Percentiles rank a stretch among this genome's conserved stretches.
phyloP scores from a whole-genome alignment of 2,329 filamentous ascomycete genomes.

The Aspergillus caelatus region DNA sequence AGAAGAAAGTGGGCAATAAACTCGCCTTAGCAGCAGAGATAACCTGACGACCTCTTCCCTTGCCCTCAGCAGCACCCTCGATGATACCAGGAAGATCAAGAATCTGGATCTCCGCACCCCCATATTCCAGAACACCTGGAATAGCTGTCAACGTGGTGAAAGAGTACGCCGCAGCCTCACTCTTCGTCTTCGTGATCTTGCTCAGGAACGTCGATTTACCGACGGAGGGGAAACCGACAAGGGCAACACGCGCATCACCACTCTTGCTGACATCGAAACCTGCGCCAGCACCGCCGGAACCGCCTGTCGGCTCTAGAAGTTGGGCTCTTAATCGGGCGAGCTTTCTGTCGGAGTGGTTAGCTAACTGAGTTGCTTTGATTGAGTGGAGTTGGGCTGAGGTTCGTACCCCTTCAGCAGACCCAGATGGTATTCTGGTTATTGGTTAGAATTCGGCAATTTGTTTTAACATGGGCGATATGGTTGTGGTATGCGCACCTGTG shows the following conservation, averaged over 20 bases:
- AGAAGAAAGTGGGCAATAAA: neutral
- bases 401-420: slow-evolving; percentile 90
- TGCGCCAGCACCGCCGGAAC: slow-evolving; percentile 75
- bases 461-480: neutral
- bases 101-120: slow-evolving; percentile 95
- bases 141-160: slow-evolving; percentile 98
- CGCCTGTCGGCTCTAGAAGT: slow-evolving; percentile 84
- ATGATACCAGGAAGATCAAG: slow-evolving; percentile 98
- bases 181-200: slow-evolving; percentile 97
- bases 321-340: slow-evolving; percentile 93
- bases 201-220: slow-evolving; percentile 99
- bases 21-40: slow-evolving; percentile 87
- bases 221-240: slow-evolving; percentile 98
- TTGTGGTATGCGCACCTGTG: slow-evolving; percentile 69
- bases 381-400: neutral
- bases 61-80: slow-evolving; percentile 92
- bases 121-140: slow-evolving; percentile 95
- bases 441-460: slow-evolving; percentile 2
- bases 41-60: slow-evolving; percentile 92
- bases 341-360: slow-evolving; percentile 64
- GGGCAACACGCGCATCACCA: slow-evolving; percentile 92
- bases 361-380: neutral
- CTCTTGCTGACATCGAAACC: slow-evolving; percentile 94
- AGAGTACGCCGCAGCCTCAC: slow-evolving; percentile 91
- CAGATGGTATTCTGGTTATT: slow-evolving; percentile 84